Evolutionary conservation across 805 yeast genomes (phyloP).

Genomic region (Myxozyma melibiosi): DNA sequence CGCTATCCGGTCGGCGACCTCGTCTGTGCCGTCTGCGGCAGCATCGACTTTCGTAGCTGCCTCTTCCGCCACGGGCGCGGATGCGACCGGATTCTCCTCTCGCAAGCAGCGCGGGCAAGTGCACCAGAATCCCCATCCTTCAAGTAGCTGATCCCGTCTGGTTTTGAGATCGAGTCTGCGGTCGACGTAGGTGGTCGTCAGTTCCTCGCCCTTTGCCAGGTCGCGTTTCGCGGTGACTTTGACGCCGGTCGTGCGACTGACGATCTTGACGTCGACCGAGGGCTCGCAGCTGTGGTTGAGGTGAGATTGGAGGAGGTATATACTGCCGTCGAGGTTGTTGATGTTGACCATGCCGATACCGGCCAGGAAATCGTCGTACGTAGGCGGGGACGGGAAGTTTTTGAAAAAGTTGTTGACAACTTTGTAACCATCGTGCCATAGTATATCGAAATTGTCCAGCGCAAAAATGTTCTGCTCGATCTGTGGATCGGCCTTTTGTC

Average conservation of each 20-base stretch:
- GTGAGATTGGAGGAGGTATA: slow-evolving; percentile 66
- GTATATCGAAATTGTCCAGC: slow-evolving; percentile 55
- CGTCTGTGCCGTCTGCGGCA: not conserved
- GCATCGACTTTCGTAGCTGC: not conserved
- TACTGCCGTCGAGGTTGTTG: slow-evolving; percentile 66
- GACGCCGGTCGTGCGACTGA: slow-evolving; percentile 55
- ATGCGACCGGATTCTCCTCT: slow-evolving; percentile 52
- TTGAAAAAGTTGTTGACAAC: slow-evolving; percentile 54
- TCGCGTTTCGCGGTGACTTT: slow-evolving; percentile 61
- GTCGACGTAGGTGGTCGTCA: slow-evolving; percentile 69
- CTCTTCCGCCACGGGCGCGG: too few relatives aligned
- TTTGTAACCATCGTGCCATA: slow-evolving; percentile 63
- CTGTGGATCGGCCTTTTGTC: slow-evolving; percentile 58
- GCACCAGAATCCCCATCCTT: slow-evolving; percentile 81
- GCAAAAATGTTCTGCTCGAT: slow-evolving; percentile 53
- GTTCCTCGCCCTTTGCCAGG: slow-evolving; percentile 66
- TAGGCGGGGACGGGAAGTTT: slow-evolving; percentile 34
- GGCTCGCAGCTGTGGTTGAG: slow-evolving; percentile 79
- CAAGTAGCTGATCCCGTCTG: slow-evolving; percentile 65
- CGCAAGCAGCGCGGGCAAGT: slow-evolving; percentile 64
- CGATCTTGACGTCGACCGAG: slow-evolving; percentile 57
- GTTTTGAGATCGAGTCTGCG: slow-evolving; percentile 63
- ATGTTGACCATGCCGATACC: slow-evolving; percentile 74
- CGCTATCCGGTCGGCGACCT: not conserved
- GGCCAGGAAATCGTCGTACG: slow-evolving; percentile 58